Evolutionary conservation across 768 basidiomycete species (phyloP).

Genomic region (Auricularia sp.): DNA sequence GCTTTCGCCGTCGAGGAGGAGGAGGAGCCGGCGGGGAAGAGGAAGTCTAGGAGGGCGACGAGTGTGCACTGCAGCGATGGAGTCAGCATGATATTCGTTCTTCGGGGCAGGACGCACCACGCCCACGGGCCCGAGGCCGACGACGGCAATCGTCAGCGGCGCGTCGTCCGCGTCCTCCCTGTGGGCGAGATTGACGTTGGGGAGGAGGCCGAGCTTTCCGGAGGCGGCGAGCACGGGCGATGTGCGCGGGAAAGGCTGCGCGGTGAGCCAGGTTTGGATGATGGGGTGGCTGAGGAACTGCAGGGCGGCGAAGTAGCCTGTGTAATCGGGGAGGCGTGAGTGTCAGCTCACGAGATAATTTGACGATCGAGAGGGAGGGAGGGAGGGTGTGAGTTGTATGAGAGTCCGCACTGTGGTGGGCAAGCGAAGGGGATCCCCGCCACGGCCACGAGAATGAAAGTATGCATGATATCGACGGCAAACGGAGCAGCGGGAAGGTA

Average conservation of each 20-base stretch:
- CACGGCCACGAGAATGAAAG: too few relatives aligned
- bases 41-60: slow-evolving; percentile 48
- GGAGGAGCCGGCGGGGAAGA: slow-evolving; percentile 29
- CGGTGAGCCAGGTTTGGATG: slow-evolving; percentile 46
- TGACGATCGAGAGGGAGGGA: background rate
- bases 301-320: slow-evolving; percentile 51
- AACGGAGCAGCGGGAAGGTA: too few relatives aligned
- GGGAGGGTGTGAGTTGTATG: too few relatives aligned
- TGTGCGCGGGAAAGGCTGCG: slow-evolving; percentile 47
- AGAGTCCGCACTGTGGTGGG: too few relatives aligned
- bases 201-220: background rate
- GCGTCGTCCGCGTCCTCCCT: slow-evolving; percentile 30
- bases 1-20: slow-evolving; percentile 31
- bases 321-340: background rate
- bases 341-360: background rate
- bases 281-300: slow-evolving; percentile 70
- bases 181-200: background rate
- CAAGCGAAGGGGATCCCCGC: too few relatives aligned
- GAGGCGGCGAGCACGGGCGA: slow-evolving; percentile 13
- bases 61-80: slow-evolving; percentile 37
- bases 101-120: slow-evolving; percentile 25
- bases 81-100: too few relatives aligned
- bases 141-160: slow-evolving; percentile 48
- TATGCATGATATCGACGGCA: too few relatives aligned
- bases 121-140: slow-evolving; percentile 75